A percentile compares a stretch with the other conserved stretches of the same genome.
These are phyloP conservation scores for Hyaloscypha variabilis DNA, from an alignment of 495 filamentous ascomycete genomes.

Conservation along the genomic window DNA sequence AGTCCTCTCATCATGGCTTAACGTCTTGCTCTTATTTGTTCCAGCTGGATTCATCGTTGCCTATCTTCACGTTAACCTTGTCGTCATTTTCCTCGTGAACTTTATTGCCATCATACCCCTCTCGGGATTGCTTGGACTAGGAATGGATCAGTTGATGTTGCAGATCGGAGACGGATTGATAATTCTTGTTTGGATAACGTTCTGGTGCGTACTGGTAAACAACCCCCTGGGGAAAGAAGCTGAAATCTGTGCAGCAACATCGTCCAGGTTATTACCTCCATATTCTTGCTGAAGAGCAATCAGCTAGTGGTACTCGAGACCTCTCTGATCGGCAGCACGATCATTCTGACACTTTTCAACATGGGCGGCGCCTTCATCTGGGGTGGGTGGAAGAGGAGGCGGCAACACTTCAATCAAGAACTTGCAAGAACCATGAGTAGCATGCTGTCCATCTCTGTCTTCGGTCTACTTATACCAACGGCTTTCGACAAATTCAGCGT, in stretches of 20 bases:
- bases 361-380: background rate
- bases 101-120: conserved; percentile 86
- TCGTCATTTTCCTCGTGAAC: conserved; percentile 74
- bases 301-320: conserved; percentile 87
- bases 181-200: conserved; percentile 82
- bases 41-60: conserved; percentile 74
- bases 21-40: conserved; percentile 72
- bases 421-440: conserved; percentile 86
- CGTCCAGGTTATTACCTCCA: conserved; percentile 85
- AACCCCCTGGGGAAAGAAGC: no score
- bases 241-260: conserved; percentile 75
- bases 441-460: conserved; percentile 75
- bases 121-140: conserved; percentile 82
- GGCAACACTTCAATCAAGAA: conserved; percentile 87
- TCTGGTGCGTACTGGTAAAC: no score
- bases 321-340: conserved; percentile 75
- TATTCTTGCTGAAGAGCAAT: conserved; percentile 70
- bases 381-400: conserved; percentile 23
- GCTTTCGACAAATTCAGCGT: conserved; percentile 66
- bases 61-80: conserved; percentile 48
- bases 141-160: conserved; percentile 82
- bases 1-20: conserved; percentile 78
- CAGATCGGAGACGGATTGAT: conserved; percentile 83
- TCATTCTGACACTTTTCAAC: background rate
- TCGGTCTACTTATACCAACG: conserved; percentile 81